These are phyloP conservation scores for Fomes fomentarius DNA, from an alignment of 1,284 basidiomycete species.

Conservation along the genomic window DNA sequence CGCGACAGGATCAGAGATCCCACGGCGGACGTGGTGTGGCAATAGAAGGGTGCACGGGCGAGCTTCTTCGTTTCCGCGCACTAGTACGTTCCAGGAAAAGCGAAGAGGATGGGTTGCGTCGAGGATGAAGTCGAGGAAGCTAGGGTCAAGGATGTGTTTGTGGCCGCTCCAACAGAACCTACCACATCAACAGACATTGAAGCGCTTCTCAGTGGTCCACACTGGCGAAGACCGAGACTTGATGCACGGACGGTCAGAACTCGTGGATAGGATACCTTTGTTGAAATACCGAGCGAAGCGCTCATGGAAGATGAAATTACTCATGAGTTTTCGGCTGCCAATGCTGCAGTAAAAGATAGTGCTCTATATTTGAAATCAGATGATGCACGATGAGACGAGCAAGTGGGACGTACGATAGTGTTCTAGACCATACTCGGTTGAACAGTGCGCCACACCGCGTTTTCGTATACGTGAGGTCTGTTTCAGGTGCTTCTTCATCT, in stretches of 20 bases:
- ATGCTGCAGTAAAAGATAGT: too few relatives aligned
- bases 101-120: too few relatives aligned
- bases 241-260: not conserved
- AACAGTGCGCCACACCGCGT: not conserved
- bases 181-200: too few relatives aligned
- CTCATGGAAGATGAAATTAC: too few relatives aligned
- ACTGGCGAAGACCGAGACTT: not conserved
- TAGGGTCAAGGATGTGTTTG: too few relatives aligned
- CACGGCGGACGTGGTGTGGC: not conserved
- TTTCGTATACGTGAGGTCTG: not conserved
- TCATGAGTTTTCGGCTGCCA: too few relatives aligned
- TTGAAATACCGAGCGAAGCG: too few relatives aligned
- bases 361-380: too few relatives aligned
- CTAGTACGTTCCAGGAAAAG: too few relatives aligned
- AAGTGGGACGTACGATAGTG: not conserved
- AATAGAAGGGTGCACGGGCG: not conserved
- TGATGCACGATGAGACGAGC: not conserved
- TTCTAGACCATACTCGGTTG: not conserved
- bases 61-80: not conserved
- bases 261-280: not conserved
- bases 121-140: too few relatives aligned
- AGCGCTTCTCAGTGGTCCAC: too few relatives aligned
- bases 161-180: too few relatives aligned
- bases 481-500: not conserved
- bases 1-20: not conserved